Conservation (phyloP, 305 asterid genomes). For the Plantago lanceolata region DNA sequence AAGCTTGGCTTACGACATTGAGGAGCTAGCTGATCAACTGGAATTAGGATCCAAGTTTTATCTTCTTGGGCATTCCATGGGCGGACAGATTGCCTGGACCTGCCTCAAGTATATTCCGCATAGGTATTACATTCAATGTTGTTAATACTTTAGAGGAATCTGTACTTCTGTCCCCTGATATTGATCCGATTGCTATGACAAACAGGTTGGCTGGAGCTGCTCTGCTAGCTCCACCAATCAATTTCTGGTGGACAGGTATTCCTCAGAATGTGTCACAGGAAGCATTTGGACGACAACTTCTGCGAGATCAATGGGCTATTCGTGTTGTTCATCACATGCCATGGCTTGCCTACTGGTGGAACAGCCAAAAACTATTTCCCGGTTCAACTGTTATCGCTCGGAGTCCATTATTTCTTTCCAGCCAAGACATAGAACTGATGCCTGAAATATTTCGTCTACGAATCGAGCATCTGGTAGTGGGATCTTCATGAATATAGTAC, state of each 20-base stretch:
- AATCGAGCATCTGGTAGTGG: conserved; percentile 29
- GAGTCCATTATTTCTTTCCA: conserved; percentile 34
- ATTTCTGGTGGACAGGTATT: conserved; percentile 61
- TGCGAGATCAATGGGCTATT: conserved; percentile 64
- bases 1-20: conserved; percentile 54
- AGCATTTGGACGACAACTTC: conserved; percentile 41
- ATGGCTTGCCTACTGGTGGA: conserved; percentile 72
- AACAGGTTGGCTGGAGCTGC: conserved; percentile 65
- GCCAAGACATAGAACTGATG: conserved; percentile 46
- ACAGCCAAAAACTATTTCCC: conserved; percentile 59
- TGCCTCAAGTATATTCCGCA: conserved; percentile 81
- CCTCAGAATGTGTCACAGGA: conserved; percentile 47
- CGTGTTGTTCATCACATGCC: conserved; percentile 63
- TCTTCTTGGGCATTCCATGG: conserved; percentile 62
- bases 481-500: neutral
- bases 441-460: conserved; percentile 25
- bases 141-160: too few relatives aligned
- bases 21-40: conserved; percentile 73
- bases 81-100: conserved; percentile 71
- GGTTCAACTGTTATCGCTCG: conserved; percentile 39
- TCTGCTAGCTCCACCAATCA: conserved; percentile 54
- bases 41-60: conserved; percentile 69
- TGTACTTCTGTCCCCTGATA: neutral
- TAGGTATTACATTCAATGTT: conserved; percentile 45
- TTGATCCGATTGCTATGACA: conserved; percentile 10